These are phyloP conservation scores for Aspergillus phoenicis DNA, from an alignment of 2,329 filamentous ascomycete species.

Conservation along the genomic window DNA sequence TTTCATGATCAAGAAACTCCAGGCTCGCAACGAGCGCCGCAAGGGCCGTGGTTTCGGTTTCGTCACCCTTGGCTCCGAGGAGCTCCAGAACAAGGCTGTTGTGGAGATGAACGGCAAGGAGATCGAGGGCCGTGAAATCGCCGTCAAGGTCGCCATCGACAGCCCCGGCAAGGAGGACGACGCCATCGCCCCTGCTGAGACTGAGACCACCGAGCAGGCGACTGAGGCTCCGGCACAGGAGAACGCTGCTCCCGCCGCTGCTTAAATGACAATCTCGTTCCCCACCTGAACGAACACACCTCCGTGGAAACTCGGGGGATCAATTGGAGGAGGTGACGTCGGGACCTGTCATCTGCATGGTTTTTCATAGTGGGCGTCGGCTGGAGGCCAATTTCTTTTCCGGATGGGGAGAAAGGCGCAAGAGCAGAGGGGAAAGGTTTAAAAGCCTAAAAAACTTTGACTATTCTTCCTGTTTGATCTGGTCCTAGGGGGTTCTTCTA, in stretches of 20 bases:
- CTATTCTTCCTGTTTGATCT: constrained; percentile 30
- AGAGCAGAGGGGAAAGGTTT: constrained; percentile 14
- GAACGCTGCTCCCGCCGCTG: constrained; percentile 43
- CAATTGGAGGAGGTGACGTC: constrained; percentile 17
- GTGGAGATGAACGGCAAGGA: constrained; percentile 99
- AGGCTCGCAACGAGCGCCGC: constrained; percentile 94
- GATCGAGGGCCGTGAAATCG: constrained; percentile 97
- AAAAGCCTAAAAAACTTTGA: constrained; percentile 19
- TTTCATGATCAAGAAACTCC: constrained; percentile 99
- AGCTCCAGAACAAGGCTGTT: constrained; percentile 96
- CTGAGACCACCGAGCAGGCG: constrained; percentile 42
- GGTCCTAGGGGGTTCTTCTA: constrained; percentile 25
- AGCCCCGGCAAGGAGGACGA: constrained; percentile 98
- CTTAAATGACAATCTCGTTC: constrained; percentile 35
- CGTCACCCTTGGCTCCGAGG: constrained; percentile 92
- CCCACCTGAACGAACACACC: constrained; percentile 20
- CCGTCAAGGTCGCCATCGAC: constrained; percentile 99
- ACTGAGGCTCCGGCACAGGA: constrained; percentile 47
- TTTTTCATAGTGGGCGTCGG: constrained; percentile 30
- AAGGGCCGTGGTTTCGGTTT: constrained; percentile 99
- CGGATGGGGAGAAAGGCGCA: constrained; percentile 1
- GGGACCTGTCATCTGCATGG: constrained; percentile 25
- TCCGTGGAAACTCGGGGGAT: constrained; percentile 11
- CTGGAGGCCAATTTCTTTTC: constrained; percentile 14
- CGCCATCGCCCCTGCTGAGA: constrained; percentile 56